phyloP scores from a whole-genome alignment of 192 early-diverging fungal genomes.

The Chytriomyces sp. region DNA sequence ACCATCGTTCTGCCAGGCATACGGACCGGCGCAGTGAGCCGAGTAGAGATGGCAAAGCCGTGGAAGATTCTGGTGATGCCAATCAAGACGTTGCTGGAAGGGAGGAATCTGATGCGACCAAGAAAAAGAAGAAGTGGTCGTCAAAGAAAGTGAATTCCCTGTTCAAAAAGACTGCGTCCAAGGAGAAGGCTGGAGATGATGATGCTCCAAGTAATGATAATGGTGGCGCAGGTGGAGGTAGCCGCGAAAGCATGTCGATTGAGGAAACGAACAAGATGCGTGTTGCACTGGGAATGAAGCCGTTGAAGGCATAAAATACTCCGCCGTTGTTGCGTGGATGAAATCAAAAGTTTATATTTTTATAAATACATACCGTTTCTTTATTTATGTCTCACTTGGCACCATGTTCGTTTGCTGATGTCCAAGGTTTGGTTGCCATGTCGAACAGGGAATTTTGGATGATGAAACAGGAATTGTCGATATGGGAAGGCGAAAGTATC shows the following conservation, averaged over 20 bases:
- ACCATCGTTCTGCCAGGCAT: not conserved
- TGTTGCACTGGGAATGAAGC: slow-evolving; percentile 52
- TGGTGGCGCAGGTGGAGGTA: slow-evolving; percentile 25
- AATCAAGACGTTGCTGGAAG: not conserved
- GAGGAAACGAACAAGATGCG: slow-evolving; percentile 62
- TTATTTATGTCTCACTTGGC: too few species aligned
- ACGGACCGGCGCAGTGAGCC: not conserved
- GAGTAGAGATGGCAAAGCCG: not conserved
- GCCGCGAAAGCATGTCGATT: slow-evolving; percentile 46
- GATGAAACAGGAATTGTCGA: too few species aligned
- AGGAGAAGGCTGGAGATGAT: not conserved
- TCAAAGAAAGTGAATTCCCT: slow-evolving; percentile 55
- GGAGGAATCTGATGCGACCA: not conserved
- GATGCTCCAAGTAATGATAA: not conserved
- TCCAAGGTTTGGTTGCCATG: too few species aligned
- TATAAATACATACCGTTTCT: too few species aligned
- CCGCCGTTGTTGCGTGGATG: too few species aligned
- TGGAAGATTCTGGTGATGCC: not conserved
- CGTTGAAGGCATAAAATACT: slow-evolving; percentile 36
- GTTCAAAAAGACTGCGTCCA: slow-evolving; percentile 51
- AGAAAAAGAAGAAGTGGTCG: slow-evolving; percentile 54
- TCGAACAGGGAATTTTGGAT: too few species aligned
- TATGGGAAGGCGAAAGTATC: too few species aligned
- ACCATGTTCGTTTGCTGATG: too few species aligned
- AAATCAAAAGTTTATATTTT: too few species aligned